phyloP scores from a whole-genome alignment of 768 basidiomycete genomes.

The Boletus insuetus region DNA sequence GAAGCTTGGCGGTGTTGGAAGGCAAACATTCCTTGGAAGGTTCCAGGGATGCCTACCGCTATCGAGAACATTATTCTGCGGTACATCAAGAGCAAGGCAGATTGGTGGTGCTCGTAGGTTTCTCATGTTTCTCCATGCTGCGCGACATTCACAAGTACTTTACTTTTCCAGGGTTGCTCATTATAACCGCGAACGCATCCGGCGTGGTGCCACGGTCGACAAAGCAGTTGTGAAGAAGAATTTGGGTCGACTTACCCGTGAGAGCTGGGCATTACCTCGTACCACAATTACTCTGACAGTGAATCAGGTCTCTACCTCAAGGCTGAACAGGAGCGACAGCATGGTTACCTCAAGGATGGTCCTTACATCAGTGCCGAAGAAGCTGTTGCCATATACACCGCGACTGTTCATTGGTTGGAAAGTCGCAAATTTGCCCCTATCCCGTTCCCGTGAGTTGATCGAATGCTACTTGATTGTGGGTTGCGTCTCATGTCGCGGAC shows the following conservation, averaged over 20 bases:
- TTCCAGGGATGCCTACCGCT: constrained; percentile 98
- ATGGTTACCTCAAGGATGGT: constrained; percentile 98
- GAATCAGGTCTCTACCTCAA: constrained; percentile 82
- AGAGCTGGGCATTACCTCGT: constrained; percentile 22
- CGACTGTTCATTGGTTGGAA: constrained; percentile 98
- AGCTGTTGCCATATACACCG: constrained; percentile 97
- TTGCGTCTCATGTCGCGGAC: constrained; percentile 1
- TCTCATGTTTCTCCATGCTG: background rate
- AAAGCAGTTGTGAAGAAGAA: constrained; percentile 99
- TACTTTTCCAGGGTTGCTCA: constrained; percentile 73
- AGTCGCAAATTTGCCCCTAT: constrained; percentile 98
- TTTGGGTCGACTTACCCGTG: constrained; percentile 92
- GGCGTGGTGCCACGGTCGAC: constrained; percentile 94
- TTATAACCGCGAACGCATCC: constrained; percentile 96
- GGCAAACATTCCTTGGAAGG: constrained; percentile 98
- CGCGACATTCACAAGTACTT: background rate
- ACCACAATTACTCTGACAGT: constrained; percentile 1
- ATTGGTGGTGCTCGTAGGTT: constrained; percentile 94
- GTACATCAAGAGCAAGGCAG: constrained; percentile 99
- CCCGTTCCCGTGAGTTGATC: constrained; percentile 80
- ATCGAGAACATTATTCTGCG: constrained; percentile 99
- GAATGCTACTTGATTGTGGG: background rate
- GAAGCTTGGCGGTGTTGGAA: constrained; percentile 99
- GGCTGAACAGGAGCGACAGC: constrained; percentile 98
- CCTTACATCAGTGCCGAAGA: constrained; percentile 99